Conservation (phyloP, 2,329 filamentous ascomycete species). For the Ceratocystis lukuohia region DNA sequence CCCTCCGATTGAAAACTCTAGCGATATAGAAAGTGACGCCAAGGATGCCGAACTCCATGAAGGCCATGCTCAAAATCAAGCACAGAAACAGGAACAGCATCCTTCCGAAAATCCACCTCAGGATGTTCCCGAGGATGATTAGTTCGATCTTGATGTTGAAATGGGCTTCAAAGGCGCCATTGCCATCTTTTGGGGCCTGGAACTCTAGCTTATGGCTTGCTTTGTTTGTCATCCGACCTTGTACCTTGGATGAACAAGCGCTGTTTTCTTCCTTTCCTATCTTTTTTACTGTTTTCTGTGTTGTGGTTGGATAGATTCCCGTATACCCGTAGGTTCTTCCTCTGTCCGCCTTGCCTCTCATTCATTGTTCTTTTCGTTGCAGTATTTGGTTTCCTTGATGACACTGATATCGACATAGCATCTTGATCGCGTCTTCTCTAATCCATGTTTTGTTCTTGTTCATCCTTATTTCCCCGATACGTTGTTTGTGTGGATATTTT, state of each 20-base stretch:
- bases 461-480: background rate
- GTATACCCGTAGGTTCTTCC: conserved; percentile 5
- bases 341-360: background rate
- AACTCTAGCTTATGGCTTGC: background rate
- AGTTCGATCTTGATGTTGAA: conserved; percentile 19
- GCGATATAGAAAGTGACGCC: conserved; percentile 21
- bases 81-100: background rate
- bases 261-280: background rate
- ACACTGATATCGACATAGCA: conserved; percentile 8
- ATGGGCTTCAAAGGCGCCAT: conserved; percentile 24
- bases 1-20: conserved; percentile 35
- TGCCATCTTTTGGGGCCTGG: conserved; percentile 27
- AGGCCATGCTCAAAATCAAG: background rate
- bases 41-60: background rate
- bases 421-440: conserved; percentile 4
- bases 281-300: conserved; percentile 5
- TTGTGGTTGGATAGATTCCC: conserved; percentile 3
- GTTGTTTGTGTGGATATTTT: too few species aligned
- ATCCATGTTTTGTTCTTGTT: background rate
- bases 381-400: conserved; percentile 3
- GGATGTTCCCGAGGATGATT: background rate
- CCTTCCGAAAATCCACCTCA: conserved; percentile 22
- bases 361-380: conserved; percentile 9
- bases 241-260: background rate
- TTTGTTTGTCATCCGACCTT: background rate